These are phyloP conservation scores for Penicillium cosmopolitanum DNA, from an alignment of 495 filamentous ascomycete species.

Conservation along the genomic window DNA sequence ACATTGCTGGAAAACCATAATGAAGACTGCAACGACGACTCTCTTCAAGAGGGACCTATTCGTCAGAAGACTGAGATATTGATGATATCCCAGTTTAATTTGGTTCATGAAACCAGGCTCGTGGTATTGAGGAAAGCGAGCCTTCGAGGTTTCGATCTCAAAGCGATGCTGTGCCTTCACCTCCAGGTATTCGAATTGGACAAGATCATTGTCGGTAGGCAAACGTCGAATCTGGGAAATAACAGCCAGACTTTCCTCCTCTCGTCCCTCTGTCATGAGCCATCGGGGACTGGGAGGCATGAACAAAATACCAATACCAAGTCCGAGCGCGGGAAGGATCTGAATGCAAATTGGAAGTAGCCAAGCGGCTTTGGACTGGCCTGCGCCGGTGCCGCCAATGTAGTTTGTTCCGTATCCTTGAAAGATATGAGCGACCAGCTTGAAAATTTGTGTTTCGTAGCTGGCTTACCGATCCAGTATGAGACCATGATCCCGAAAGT, in stretches of 20 bases:
- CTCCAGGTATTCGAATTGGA: background rate
- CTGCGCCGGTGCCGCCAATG: background rate
- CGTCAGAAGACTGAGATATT: no score
- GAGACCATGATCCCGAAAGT: no score
- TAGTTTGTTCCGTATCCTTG: background rate
- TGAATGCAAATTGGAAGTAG: constrained; percentile 63
- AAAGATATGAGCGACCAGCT: background rate
- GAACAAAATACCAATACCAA: constrained; percentile 68
- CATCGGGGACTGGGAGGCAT: constrained; percentile 72
- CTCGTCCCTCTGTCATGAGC: constrained; percentile 66
- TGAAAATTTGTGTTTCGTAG: no score
- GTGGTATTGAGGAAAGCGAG: no score
- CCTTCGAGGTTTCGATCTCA: no score
- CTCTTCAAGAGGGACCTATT: background rate
- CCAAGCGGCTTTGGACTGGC: constrained; percentile 51
- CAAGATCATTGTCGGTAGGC: background rate
- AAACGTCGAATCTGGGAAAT: constrained; percentile 35
- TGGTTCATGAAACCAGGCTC: no score
- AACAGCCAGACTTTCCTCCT: constrained; percentile 61
- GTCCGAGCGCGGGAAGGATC: constrained; percentile 53
- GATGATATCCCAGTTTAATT: no score
- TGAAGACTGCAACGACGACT: background rate
- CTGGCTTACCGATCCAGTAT: no score
- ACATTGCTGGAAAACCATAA: constrained; percentile 11
- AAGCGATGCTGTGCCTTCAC: background rate